Evolutionary conservation across 192 early-diverging fungal species (phyloP), one percentile per base, ranked within the genome.

Genomic region (Phycomyces blakesleeanus): DNA sequence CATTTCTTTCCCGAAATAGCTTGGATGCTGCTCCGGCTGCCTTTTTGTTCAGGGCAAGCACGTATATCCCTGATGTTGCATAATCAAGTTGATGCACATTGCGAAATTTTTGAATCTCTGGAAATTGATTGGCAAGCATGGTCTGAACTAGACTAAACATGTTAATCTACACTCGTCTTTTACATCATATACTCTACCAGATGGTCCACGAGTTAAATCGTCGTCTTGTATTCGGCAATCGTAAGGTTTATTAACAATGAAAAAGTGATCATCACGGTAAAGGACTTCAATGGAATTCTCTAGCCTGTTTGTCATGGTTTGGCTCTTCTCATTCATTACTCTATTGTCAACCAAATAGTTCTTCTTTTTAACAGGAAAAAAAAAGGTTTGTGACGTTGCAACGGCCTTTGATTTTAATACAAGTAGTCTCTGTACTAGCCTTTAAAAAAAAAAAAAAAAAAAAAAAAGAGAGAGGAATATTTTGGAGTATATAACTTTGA

Each of bases 41-140:
- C 41, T 67, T 54, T 56, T 66, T 57, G 22, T 50, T 74, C 37
- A 74, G 44, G 15, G 72, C 76, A 6, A 77, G 41, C 22, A 71
- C 57, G 40, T 67, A 77, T 6, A 73, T 57, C 8, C 76, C 76
- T 5, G 76, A 77, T 15, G 76, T 77, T 11, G 76, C 67, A 52
- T 73, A 74, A 53, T 77, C 76, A 12, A 77, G 22, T 42, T 77
- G 76, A 57, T 77, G 76, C 8, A 74, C 68, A 49, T 77, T 74
- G 8, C 64, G 57, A 21, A 77, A 63, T 27, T 38, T 66, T 38
- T 67, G 61, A 20, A 74, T 51, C 7, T 29, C 26, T 41, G 72
- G 68, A 38, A 59, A 50, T 21, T 74, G 72, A 18, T 60, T 37
- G 21, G 51, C 50, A 29, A 77, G 40, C 41, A 66, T 22, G 5